A percentile compares a stretch with the other conserved stretches of the same genome.
Evolutionary conservation across 805 yeast genomes (phyloP).

Genomic region (Peterozyma toletana): DNA sequence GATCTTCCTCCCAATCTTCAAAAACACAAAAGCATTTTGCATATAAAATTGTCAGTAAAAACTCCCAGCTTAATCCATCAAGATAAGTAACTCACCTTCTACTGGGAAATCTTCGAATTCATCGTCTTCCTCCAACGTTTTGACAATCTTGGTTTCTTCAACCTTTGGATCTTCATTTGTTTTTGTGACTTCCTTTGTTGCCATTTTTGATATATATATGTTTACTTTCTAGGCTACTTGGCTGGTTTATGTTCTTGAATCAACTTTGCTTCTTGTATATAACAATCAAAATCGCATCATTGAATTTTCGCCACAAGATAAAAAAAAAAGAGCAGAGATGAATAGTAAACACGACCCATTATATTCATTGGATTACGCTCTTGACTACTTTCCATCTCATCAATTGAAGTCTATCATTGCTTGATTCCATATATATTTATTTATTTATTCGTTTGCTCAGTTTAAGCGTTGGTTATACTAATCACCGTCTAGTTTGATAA

Average conservation of each 20-base stretch:
- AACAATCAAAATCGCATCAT: no score
- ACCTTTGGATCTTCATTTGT: background rate
- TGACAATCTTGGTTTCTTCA: conserved; percentile 32
- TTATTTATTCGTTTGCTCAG: no score
- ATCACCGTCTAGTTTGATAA: no score
- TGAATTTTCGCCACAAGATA: no score
- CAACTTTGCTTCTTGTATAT: background rate
- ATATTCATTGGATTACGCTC: no score
- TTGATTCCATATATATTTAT: no score
- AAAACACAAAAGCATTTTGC: background rate
- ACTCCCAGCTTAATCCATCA: background rate
- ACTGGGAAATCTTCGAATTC: conserved; percentile 96
- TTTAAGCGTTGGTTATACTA: no score
- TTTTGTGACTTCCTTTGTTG: background rate
- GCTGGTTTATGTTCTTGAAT: background rate
- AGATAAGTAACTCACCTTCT: conserved; percentile 38
- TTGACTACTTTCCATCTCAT: no score
- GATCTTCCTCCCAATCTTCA: conserved; percentile 58
- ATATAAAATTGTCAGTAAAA: background rate
- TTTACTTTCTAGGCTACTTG: background rate
- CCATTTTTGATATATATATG: background rate
- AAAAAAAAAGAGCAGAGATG: no score
- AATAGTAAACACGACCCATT: no score
- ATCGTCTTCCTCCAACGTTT: conserved; percentile 89
- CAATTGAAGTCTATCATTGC: no score